Evolutionary conservation across 2,329 filamentous ascomycete species (phyloP).

Genomic region (Aspergillus fijiensis): DNA sequence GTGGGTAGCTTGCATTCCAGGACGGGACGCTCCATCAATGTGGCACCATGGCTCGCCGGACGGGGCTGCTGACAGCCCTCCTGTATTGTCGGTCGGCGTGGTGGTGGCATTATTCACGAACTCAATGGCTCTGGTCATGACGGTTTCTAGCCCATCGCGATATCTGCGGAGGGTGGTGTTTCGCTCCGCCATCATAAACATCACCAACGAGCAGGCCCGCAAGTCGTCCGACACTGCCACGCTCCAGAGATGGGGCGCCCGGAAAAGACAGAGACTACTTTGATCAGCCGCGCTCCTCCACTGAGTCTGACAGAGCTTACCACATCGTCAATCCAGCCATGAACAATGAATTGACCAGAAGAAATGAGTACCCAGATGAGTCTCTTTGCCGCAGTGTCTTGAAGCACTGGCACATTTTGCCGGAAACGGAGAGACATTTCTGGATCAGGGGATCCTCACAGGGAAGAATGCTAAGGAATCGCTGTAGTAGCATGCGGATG

Average conservation of each 20-base stretch:
- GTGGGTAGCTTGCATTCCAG: background rate
- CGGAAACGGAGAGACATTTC: constrained; percentile 17
- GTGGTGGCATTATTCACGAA: constrained; percentile 4
- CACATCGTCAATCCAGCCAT: constrained; percentile 88
- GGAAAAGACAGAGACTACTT: constrained; percentile 22
- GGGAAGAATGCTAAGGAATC: constrained; percentile 17
- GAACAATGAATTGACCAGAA: constrained; percentile 95
- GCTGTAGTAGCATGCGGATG: constrained; percentile 18
- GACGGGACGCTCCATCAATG: background rate
- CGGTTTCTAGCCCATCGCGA: constrained; percentile 20
- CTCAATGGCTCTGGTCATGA: constrained; percentile 22
- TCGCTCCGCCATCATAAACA: constrained; percentile 25
- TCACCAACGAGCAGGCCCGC: constrained; percentile 20
- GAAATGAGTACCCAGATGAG: constrained; percentile 93
- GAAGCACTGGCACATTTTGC: constrained; percentile 25
- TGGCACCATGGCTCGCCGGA: background rate
- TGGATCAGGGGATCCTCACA: constrained; percentile 13
- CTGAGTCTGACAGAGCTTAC: constrained; percentile 65
- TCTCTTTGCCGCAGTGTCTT: constrained; percentile 89
- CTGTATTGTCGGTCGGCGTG: background rate
- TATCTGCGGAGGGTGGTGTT: constrained; percentile 20
- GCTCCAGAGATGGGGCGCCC: constrained; percentile 21
- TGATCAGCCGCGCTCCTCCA: constrained; percentile 53
- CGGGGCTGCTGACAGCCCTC: background rate
- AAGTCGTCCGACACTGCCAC: constrained; percentile 21